phyloP scores from a whole-genome alignment of 2,329 filamentous ascomycete genomes.

The Seiridium cupressi region DNA sequence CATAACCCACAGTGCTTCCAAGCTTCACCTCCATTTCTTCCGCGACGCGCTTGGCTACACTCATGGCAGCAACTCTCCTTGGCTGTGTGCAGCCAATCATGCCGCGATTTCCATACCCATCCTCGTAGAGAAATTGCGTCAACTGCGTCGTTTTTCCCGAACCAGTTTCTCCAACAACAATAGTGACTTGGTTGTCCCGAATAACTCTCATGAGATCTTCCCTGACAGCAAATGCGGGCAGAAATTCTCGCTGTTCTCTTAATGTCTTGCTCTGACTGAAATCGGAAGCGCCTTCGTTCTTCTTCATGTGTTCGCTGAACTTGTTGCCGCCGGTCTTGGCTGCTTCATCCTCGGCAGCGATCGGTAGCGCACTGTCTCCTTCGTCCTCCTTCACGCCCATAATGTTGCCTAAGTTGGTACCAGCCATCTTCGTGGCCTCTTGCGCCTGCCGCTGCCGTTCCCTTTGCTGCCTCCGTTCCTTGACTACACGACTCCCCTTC shows the following conservation, averaged over 20 bases:
- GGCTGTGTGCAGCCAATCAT: conserved; percentile 98
- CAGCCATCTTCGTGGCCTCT: conserved; percentile 88
- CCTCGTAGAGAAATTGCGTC: conserved; percentile 93
- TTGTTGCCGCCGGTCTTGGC: conserved; percentile 68
- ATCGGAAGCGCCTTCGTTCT: conserved; percentile 78
- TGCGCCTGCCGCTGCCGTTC: conserved; percentile 93
- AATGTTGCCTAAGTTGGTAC: conserved; percentile 88
- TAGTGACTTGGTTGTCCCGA: conserved; percentile 93
- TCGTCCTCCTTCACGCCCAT: conserved; percentile 95
- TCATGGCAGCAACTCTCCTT: conserved; percentile 96
- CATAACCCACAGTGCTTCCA: conserved; percentile 87
- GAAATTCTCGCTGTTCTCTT: conserved; percentile 84
- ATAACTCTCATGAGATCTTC: conserved; percentile 92
- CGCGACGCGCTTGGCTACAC: conserved; percentile 94
- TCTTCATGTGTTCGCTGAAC: conserved; percentile 89
- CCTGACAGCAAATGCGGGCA: conserved; percentile 93
- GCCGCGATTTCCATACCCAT: conserved; percentile 83
- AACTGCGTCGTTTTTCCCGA: conserved; percentile 97
- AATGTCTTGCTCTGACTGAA: conserved; percentile 93
- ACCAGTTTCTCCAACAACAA: conserved; percentile 95
- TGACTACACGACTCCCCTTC: conserved; percentile 91
- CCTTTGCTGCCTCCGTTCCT: conserved; percentile 85
- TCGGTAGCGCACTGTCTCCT: conserved; percentile 82
- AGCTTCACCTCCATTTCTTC: conserved; percentile 97
- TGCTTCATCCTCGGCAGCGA: conserved; percentile 67